Evolutionary conservation across 768 basidiomycete species (phyloP).

Genomic region (Boletellus sp.): DNA sequence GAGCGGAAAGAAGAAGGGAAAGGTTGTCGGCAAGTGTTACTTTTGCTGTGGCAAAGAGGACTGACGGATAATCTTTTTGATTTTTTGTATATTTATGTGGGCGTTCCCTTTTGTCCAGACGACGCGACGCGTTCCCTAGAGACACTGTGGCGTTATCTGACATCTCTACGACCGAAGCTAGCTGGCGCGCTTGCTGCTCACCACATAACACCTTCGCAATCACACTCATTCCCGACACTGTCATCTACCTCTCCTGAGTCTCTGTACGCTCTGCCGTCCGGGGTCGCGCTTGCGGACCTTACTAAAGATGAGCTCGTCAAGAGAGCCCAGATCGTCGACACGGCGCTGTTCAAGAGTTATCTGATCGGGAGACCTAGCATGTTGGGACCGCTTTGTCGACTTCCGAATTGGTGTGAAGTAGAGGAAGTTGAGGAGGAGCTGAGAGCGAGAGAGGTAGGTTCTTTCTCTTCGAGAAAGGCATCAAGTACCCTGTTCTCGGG

Average conservation of each 20-base stretch:
- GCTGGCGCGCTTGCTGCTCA: conserved; percentile 70
- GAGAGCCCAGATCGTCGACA: conserved; percentile 92
- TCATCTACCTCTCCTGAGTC: conserved; percentile 72
- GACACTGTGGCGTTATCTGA: conserved; percentile 80
- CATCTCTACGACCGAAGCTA: conserved; percentile 87
- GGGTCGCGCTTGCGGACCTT: conserved; percentile 64
- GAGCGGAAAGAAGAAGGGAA: conserved; percentile 32
- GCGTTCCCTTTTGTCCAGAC: conserved; percentile 36
- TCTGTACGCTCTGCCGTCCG: conserved; percentile 69
- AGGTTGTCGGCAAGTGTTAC: conserved; percentile 33
- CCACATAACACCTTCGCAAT: conserved; percentile 62
- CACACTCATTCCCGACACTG: conserved; percentile 64
- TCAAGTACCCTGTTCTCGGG: background rate
- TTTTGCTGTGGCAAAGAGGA: conserved; percentile 1
- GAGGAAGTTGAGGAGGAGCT: background rate
- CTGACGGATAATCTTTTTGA: background rate
- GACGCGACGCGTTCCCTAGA: conserved; percentile 74
- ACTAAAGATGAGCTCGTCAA: conserved; percentile 82
- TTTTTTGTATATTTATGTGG: background rate
- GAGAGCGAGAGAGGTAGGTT: conserved; percentile 49
- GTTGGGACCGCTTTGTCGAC: conserved; percentile 55
- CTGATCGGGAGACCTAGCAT: conserved; percentile 76
- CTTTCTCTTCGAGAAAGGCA: background rate
- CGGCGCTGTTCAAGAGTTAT: conserved; percentile 92
- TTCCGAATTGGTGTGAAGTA: conserved; percentile 1